Base-by-base conservation (phyloP, 352 stramenopile species). In the Discostella stelligera region DNA sequence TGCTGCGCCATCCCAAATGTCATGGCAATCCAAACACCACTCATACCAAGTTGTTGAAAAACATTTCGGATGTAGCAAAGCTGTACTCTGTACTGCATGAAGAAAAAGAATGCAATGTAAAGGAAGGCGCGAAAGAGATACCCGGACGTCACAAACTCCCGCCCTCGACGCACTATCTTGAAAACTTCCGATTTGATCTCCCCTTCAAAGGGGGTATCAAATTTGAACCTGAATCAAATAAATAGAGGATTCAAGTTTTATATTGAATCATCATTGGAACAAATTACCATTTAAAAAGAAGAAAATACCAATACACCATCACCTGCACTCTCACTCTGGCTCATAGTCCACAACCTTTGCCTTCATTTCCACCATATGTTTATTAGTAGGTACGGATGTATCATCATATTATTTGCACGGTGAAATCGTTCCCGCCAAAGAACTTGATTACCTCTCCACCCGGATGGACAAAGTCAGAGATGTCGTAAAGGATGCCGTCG, bases 321-420 rank as follows among this genome's bases (percentile, higher is more conserved):
- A 41, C 32, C 3, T 9, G 4, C 32, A 41, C 48, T 90, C 87
- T 82, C 78, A 93, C 86, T 93, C 86, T 16, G 69, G 62, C 20
- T 70, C 46, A 39, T 80, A 87, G 27, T 89, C 82, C 3, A 74
- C 77, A 20, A 92, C 74, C 44, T 77, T 86, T 16, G 23, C 37
- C 68, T 83, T 90, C 83, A 94, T 91, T 69, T 94, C 91, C 70
- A 91, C 84, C 52, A 92, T 74, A 75, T 90, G 82, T 75, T 93
- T 91, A 5, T 55, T 37, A 13, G 85, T 91, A 77, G 89, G 62
- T 91, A 84, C 27, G 81, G 85, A 80, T 94, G 89, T 65, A 94
- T 93, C 89, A 94, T 94, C 56, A 86, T 88, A 61, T 94, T n/a
- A n/a, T 93, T 64, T 90, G 82, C 14, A 90, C 78, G n/a, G 89